phyloP scores from a whole-genome alignment of 2,329 filamentous ascomycete species.

The Venturia effusa region DNA sequence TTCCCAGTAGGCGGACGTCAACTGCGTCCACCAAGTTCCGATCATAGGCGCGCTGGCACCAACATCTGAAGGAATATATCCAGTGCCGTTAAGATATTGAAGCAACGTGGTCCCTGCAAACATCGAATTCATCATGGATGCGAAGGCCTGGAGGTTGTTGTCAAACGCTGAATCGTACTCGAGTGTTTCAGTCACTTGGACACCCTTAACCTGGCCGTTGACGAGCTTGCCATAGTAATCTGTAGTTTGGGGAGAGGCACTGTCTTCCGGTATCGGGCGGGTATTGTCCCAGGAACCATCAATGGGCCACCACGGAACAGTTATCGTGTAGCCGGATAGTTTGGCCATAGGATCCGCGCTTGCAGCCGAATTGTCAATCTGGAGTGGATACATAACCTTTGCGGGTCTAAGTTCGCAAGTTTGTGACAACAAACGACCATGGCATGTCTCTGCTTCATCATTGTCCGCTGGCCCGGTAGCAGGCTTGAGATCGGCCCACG shows the following conservation, averaged over 20 bases:
- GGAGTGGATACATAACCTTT: neutral
- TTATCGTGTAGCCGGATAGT: neutral
- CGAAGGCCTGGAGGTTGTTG: neutral
- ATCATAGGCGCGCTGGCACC: neutral
- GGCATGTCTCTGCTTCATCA: neutral
- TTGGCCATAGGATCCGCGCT: neutral
- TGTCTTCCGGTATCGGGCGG: too few species aligned
- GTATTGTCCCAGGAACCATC: neutral
- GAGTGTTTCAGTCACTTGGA: neutral
- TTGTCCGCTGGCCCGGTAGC: neutral
- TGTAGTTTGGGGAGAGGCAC: neutral
- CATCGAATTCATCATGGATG: neutral
- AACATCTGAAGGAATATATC: neutral
- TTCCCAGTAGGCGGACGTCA: neutral
- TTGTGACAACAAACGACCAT: neutral
- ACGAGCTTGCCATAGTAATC: neutral
- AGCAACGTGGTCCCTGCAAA: neutral
- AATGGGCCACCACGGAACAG: neutral
- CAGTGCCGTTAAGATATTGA: neutral
- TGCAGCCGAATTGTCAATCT: neutral
- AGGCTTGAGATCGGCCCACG: neutral
- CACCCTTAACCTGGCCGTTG: neutral
- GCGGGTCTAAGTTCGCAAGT: neutral
- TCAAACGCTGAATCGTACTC: neutral
- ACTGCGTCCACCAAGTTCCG: neutral